Base-by-base conservation (phyloP, 2,329 filamentous ascomycete genomes). In the Penicillium olsonii region DNA sequence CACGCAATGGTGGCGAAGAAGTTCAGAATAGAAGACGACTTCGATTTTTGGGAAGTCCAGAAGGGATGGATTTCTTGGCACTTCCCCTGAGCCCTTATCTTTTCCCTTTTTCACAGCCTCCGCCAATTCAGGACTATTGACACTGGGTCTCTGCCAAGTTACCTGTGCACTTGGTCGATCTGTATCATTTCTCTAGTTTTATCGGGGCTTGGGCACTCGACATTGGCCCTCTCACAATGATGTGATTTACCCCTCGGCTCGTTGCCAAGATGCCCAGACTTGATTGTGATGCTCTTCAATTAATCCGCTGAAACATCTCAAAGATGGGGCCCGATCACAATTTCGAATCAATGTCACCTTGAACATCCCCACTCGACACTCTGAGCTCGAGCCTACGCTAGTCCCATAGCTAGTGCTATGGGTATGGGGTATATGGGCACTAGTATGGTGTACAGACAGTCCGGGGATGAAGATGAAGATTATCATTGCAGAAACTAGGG, bases 61-160 rank as follows among this genome's bases (percentile, higher is more conserved):
- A 31, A 31, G 12, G 29, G 5, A 12, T 10, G 10, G 27, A 3
- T n/a, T n/a, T 37, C 38, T 43, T 45, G 42, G 42, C 47, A 1
- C 10, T 34, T 34, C 11, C 11, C 29, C 29, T n/a, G n/a, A n/a
- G n/a, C n/a, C 29, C 27, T 20, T 35, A 15, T 42, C 24, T 15
- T 20, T 17, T 26, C 44, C 52, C 52, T 46, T 54, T 48, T 46
- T 54, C 57, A 57, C 56, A 59, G 55, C 55, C 55, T 50, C 48
- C 37, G 17, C 35, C 42, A 31, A 42, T 27, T 18, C 31, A 19
- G 40, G 40, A 54, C 53, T 58, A 56, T 57, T 56, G 54, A 45
- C n/a, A 27, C 15, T 33, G 27, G 31, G 40, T 37, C 22, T 19
- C 33, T n/a, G 56, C 54, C 57, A 59, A 59, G 57, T 6, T 12